phyloP scores from a whole-genome alignment of 2,329 filamentous ascomycete genomes.

The Aspergillus japonicus region DNA sequence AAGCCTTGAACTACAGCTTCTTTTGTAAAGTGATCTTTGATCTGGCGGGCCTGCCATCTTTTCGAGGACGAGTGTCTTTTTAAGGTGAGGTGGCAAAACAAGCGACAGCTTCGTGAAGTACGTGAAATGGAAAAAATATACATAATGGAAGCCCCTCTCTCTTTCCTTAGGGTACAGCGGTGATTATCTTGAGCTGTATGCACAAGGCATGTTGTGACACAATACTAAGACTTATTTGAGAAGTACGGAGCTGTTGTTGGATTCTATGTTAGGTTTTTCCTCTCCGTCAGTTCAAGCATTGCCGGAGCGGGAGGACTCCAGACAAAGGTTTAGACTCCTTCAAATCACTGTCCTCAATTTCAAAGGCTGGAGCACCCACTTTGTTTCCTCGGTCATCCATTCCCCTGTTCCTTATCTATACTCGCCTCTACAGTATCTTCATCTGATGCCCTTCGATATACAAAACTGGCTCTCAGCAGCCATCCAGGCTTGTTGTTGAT shows the following conservation, averaged over 20 bases:
- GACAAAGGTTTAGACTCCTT: background rate
- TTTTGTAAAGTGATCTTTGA: constrained; percentile 67
- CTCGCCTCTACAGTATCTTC: too few species aligned
- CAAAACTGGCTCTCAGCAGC: too few species aligned
- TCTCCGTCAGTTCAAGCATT: background rate
- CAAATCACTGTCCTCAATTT: too few species aligned
- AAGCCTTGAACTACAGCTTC: constrained; percentile 76
- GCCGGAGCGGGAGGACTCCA: background rate
- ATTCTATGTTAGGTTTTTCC: background rate
- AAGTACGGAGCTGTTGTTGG: too few species aligned
- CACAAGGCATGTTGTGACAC: background rate
- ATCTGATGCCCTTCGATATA: too few species aligned
- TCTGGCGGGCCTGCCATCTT: constrained; percentile 80
- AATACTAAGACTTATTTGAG: background rate
- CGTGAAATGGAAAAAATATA: background rate
- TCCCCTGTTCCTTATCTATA: too few species aligned
- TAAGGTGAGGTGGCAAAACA: constrained; percentile 21
- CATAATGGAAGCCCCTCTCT: background rate
- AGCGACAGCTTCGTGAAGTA: background rate
- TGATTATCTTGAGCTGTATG: background rate
- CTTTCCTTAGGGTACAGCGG: background rate
- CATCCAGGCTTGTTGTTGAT: too few species aligned
- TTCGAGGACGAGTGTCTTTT: constrained; percentile 58
- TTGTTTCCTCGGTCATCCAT: too few species aligned
- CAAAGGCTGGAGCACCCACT: too few species aligned